Conservation (phyloP, 768 basidiomycete species). For the Boletus reticuloceps region DNA sequence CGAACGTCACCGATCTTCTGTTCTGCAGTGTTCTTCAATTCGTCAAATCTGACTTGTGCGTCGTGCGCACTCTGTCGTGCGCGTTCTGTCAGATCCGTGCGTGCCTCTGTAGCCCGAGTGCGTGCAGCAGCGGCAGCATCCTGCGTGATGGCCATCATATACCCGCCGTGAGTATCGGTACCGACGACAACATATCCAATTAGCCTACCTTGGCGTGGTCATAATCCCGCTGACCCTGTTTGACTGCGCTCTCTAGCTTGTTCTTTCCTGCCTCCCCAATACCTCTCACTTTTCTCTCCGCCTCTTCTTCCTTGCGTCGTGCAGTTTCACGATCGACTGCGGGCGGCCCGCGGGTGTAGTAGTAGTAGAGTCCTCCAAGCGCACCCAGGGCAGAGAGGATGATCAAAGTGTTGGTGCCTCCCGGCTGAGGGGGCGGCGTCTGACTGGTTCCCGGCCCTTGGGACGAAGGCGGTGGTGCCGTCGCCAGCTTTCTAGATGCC, state of each 20-base stretch:
- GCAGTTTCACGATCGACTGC: slow-evolving; percentile 21
- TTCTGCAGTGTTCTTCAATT: slow-evolving; percentile 26
- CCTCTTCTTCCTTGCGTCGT: slow-evolving; percentile 34
- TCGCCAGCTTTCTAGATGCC: slow-evolving; percentile 14
- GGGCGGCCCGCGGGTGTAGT: slow-evolving; percentile 29
- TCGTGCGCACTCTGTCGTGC: slow-evolving; percentile 26
- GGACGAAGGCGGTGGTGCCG: slow-evolving; percentile 11
- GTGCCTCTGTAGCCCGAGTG: slow-evolving; percentile 20
- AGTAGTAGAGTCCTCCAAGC: slow-evolving; percentile 37
- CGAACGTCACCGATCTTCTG: slow-evolving; percentile 23
- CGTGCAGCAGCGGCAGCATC: slow-evolving; percentile 11
- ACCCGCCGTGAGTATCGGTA: neutral
- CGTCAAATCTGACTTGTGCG: slow-evolving; percentile 22
- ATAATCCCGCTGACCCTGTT: slow-evolving; percentile 33
- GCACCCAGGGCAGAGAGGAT: slow-evolving; percentile 31
- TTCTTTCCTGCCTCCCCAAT: slow-evolving; percentile 31
- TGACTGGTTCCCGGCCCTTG: slow-evolving; percentile 2
- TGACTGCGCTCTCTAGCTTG: slow-evolving; percentile 25
- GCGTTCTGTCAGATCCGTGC: slow-evolving; percentile 24
- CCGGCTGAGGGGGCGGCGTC: neutral
- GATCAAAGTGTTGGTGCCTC: slow-evolving; percentile 28
- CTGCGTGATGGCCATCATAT: slow-evolving; percentile 18
- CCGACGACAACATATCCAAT: neutral
- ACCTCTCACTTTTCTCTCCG: slow-evolving; percentile 27
- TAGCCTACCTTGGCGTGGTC: slow-evolving; percentile 34